These are phyloP conservation scores for Syzygium oleosum DNA, from an alignment of 345 rosid genomes.

Conservation along the genomic window DNA sequence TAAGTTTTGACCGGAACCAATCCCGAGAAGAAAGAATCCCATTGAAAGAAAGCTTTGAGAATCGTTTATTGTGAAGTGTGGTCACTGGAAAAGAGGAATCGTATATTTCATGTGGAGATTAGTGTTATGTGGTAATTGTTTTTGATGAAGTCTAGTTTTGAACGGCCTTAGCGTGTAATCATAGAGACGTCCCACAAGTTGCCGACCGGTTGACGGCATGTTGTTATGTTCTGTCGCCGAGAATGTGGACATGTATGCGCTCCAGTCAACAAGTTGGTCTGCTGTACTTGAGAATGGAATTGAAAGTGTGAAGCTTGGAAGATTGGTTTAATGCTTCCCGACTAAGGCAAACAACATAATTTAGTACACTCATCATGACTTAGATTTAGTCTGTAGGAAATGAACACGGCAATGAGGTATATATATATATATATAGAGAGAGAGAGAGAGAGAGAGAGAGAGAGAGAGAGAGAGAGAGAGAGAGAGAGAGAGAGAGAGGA, in stretches of 20 bases:
- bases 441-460: too few relatives aligned
- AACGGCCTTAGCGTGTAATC: neutral
- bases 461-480: too few relatives aligned
- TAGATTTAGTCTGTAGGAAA: neutral
- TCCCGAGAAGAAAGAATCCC: neutral
- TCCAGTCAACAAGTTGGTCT: neutral
- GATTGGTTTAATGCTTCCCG: neutral
- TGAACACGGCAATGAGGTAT: neutral
- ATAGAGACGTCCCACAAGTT: neutral
- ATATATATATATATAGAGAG: fast-evolving
- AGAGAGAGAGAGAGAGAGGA: too few relatives aligned
- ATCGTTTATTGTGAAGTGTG: neutral
- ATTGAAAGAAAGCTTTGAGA: neutral
- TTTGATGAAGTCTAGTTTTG: neutral
- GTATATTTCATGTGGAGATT: neutral
- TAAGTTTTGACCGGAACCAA: neutral
- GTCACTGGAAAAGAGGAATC: neutral
- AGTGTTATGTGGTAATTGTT: neutral
- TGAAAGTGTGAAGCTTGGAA: neutral
- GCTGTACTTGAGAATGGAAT: neutral
- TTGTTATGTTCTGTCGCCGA: neutral
- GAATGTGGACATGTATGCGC: neutral
- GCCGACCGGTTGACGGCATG: neutral
- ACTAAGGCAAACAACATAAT: neutral
- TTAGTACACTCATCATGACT: neutral